Evolutionary conservation across 768 basidiomycete genomes (phyloP), one percentile per base, ranked within the genome.

Genomic region (Lentinula lateritia): DNA sequence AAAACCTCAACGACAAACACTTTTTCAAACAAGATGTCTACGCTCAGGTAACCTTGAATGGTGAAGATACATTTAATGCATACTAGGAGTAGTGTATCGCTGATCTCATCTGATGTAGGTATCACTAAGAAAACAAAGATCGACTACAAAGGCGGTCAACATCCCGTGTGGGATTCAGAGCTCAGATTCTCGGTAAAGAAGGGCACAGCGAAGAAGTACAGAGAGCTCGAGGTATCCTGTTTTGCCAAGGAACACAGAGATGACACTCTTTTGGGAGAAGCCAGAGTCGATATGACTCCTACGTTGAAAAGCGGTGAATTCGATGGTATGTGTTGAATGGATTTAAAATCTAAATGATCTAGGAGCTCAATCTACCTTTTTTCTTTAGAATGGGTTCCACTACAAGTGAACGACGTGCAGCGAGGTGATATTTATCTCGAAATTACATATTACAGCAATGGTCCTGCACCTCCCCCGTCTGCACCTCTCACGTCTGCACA

Each of bases 11-110:
- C 62, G 89, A 95, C 75, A 89, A 87, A 56, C 90, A 90, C 66
- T 85, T 97, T 69, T 89, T 90, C 73, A 98, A 97, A 72, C 94
- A 96, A 70, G 91, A 95, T 73, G 93, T 90, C 1, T 96, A 87
- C 70, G 88, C 87, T 3, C 81, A 89, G 64, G 78, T 85, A 6
- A 75, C 78, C 2, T 73, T 95, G 20, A 82, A 81, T 65, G 81
- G 82, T 45, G 23, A 12, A 35, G 12, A 36, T n/a, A n/a, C n/a
- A 39, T 28, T 23, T 23, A 7, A 1, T 20, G 23, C 32, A 4
- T 41, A 5, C 9, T 23, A 41, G 36, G 59, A 36, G 16, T 6
- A 28, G 42, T 36, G 41, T 20, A 57, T 18, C 32, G 63, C 46
- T 50, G 42, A 28, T 53, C 36, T 36, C 9, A 23, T 42, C 28